Base-by-base conservation (phyloP, 2,329 filamentous ascomycete genomes). In the Hirsutella minnesotensis region DNA sequence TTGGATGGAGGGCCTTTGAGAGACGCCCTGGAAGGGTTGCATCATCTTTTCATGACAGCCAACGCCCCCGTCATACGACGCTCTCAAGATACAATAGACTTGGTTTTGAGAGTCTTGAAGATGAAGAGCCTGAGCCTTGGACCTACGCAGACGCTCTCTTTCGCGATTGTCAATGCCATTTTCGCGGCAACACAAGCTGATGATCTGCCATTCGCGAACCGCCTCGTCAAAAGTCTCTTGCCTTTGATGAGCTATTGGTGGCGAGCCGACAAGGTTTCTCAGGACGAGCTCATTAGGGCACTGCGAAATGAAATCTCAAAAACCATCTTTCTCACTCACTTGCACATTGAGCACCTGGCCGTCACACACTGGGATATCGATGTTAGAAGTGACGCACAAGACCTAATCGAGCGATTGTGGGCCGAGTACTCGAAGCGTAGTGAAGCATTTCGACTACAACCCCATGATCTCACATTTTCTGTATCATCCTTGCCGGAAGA, bases 251-350 rank as follows among this genome's bases (percentile, higher is more conserved):
- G 75, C 43, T 73, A 77, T 40, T 78, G 87, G 64, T 98, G 90
- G 89, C 70, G 79, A 49, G 73, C 75, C n/a, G 85, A 83, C 51
- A 74, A 76, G 38, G 62, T 73, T 21, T 72, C 74, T 13, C 71
- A 79, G 51, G 72, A 79, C 49, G 72, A 77, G 52, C 70, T 76
- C 53, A 70, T 77, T 48, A 77, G 73, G 47, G 70, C 69, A 2
- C 60, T 92, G 40, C 79, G 82, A 51, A 84, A 90, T 49, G 86
- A 88, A 58, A 83, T 95, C 58, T 68, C 94, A 29, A 79, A 79
- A 50, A 77, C 78, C 1, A 65, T 95, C 22, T 78, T 84, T 47
- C 67, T 77, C n/a, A 68, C 80, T 27, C 72, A 78, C 49, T 64
- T 81, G 9, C 77, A 82, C 49, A 65, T 85, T 38, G 70, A 84